These are phyloP conservation scores for Circinella umbellata DNA, from an alignment of 371 early-diverging fungal species.

Conservation along the genomic window DNA sequence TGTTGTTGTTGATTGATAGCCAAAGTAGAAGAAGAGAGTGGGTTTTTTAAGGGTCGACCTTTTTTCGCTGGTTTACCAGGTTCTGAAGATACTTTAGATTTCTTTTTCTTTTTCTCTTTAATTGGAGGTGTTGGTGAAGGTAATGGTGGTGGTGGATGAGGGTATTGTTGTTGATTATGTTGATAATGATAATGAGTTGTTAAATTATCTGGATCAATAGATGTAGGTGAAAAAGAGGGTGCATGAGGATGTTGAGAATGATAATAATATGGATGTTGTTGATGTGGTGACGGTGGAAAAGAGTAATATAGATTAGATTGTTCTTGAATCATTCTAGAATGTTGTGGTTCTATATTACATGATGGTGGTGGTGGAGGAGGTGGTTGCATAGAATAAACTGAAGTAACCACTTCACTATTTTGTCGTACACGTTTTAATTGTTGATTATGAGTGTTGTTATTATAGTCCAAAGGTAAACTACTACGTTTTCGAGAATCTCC, in stretches of 20 bases:
- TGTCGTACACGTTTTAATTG: background rate
- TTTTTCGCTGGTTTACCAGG: conserved; percentile 10
- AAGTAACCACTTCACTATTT: background rate
- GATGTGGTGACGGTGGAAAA: background rate
- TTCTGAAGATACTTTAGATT: background rate
- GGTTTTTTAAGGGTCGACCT: conserved; percentile 7
- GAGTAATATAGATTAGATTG: background rate
- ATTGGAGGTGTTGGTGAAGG: conserved; percentile 5
- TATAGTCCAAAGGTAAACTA: conserved; percentile 9
- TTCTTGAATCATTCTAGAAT: background rate
- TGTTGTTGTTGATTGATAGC: background rate
- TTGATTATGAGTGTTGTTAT: too few relatives aligned
- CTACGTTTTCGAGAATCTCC: conserved; percentile 9
- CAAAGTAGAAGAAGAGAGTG: background rate
- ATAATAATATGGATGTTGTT: too few relatives aligned
- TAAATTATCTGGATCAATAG: background rate
- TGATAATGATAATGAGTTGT: background rate
- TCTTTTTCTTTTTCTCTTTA: background rate
- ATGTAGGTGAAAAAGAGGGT: background rate
- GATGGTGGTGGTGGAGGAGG: background rate
- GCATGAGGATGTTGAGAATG: background rate
- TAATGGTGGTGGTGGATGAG: background rate
- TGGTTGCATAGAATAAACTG: background rate
- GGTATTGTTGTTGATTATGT: background rate
- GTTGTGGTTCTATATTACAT: background rate